Base-by-base conservation (phyloP, 768 basidiomycete species). In the Thelephora aurantiotincta region DNA sequence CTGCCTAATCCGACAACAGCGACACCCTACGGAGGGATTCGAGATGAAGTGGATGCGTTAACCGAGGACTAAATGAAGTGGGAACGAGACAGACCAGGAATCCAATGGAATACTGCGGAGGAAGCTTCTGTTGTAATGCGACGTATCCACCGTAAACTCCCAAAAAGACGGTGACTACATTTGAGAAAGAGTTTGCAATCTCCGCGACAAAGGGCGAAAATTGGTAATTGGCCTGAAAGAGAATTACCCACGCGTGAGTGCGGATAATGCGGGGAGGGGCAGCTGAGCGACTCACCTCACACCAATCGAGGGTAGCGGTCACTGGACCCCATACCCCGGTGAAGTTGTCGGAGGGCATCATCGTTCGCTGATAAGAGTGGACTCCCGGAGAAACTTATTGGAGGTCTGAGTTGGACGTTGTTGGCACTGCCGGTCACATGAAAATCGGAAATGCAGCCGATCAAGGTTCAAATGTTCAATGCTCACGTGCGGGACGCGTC, bases 141-240 rank as follows among this genome's bases (percentile, higher is more conserved):
- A 53, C 47, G n/a, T 45, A 53, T n/a, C 59, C 63, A 6, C 71
- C 84, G 48, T 71, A 72, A 0, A 78, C 33, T 0, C 81, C 62
- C 14, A 62, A 54, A 13, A 43, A 55, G 1, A 63, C 49, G 6
- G 57, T 64, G 46, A 55, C 38, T 16, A 84, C 51, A 56, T 86
- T 90, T 9, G 82, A 84, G 49, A 82, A 67, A 0, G 79, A 73
- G 62, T 87, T 90, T 5, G 63, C 74, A 60, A 81, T 73, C 59
- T 90, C 86, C 22, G 85, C 85, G 44, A 90, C 71, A 57, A 83
- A 84, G 13, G 74, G 73, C 3, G 80, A 77, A 62, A 84, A 82
- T 58, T 82, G 78, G 62, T 88, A 84, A 59, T 88, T 90, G 44
- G 71, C 68, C 78, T 89, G 54, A 30, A 48, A 19, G 44, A n/a